phyloP scores from a whole-genome alignment of 1,284 basidiomycete species.

The Sanghuangporus sanghuang region DNA sequence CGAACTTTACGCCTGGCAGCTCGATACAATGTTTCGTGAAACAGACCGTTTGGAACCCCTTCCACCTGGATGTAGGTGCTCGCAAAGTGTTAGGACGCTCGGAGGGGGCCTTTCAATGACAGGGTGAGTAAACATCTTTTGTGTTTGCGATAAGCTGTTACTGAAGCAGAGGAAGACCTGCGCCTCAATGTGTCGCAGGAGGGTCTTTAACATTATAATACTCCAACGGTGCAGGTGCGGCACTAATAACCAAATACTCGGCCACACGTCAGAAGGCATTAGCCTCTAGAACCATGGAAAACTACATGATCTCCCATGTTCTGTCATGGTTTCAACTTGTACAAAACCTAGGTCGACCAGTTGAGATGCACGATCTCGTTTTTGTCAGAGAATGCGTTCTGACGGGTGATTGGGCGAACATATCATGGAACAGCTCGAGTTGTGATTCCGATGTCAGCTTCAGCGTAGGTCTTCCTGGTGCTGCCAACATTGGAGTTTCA shows the following conservation, averaged over 20 bases:
- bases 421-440: background rate
- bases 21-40: background rate
- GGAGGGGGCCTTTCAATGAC: background rate
- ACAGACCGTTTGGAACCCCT: background rate
- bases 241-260: background rate
- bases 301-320: background rate
- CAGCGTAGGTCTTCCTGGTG: background rate
- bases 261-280: background rate
- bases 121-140: background rate
- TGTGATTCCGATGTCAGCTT: background rate
- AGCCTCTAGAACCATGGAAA: background rate
- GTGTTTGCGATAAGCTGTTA: background rate
- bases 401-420: slow-evolving; percentile 6
- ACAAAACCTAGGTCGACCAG: background rate
- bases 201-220: background rate
- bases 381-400: slow-evolving; percentile 8
- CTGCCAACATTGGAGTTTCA: background rate
- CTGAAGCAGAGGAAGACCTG: background rate
- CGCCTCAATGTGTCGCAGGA: background rate
- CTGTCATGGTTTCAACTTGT: background rate
- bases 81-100: background rate
- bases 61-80: background rate
- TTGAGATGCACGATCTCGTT: slow-evolving; percentile 6
- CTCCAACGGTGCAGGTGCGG: background rate
- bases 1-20: background rate